phyloP scores from a whole-genome alignment of 495 filamentous ascomycete genomes.

The Podospora pseudoanserina region DNA sequence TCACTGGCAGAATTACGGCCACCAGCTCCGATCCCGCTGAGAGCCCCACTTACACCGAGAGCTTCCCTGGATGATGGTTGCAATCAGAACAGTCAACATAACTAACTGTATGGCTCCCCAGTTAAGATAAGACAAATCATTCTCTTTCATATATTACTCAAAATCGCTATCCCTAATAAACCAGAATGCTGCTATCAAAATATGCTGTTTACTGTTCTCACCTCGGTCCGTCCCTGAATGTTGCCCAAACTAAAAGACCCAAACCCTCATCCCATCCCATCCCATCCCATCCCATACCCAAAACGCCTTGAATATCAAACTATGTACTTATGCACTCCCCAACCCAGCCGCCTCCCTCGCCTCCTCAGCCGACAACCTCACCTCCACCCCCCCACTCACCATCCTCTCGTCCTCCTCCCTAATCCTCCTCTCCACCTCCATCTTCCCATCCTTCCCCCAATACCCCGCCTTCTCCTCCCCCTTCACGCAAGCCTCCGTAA shows the following conservation, averaged over 20 bases:
- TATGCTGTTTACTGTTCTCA: no score
- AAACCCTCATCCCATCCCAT: neutral
- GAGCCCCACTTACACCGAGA: conserved; percentile 9
- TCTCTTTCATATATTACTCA: no score
- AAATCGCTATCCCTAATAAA: no score
- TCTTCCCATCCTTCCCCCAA: conserved; percentile 48
- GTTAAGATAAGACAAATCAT: no score
- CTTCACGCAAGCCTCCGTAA: conserved; percentile 70
- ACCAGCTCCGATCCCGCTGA: conserved; percentile 29
- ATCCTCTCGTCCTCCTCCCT: conserved; percentile 48
- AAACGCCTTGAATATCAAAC: neutral
- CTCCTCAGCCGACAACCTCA: conserved; percentile 31
- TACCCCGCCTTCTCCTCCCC: conserved; percentile 54
- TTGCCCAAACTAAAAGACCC: no score
- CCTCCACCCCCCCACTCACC: conserved; percentile 6
- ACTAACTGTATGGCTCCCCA: no score
- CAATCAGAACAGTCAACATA: conserved; percentile 9
- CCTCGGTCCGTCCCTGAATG: no score
- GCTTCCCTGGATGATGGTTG: conserved; percentile 16
- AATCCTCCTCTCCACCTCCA: conserved; percentile 53
- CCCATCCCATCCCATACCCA: neutral
- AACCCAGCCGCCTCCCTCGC: conserved; percentile 41
- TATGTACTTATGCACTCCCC: conserved; percentile 39
- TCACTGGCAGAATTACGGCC: conserved; percentile 10
- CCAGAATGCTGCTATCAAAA: no score